These are phyloP conservation scores for Diaporthe sp. DNA, from an alignment of 2,329 filamentous ascomycete genomes.

Conservation along the genomic window DNA sequence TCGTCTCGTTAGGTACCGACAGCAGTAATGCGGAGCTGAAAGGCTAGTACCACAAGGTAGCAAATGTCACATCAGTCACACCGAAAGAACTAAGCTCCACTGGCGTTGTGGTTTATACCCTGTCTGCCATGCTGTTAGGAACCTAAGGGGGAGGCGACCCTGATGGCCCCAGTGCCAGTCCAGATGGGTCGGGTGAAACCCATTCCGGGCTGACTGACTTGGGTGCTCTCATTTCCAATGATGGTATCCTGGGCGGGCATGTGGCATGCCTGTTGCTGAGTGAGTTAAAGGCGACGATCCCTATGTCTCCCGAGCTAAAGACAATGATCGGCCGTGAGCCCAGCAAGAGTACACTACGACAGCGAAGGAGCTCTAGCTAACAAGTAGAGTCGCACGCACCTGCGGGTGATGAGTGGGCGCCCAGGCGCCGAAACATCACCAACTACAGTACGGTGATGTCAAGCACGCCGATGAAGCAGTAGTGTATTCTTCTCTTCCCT, in stretches of 20 bases:
- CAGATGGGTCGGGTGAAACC: constrained; percentile 1
- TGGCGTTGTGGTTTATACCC: not conserved
- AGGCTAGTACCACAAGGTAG: not conserved
- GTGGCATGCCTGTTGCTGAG: constrained; percentile 21
- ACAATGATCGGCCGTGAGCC: constrained; percentile 2
- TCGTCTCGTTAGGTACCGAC: not conserved
- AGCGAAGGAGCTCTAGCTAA: too few relatives aligned
- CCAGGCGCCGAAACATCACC: not conserved
- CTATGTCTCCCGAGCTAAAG: constrained; percentile 13
- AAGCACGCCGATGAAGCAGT: not conserved
- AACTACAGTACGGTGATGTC: not conserved
- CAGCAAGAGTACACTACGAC: too few relatives aligned
- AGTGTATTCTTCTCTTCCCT: not conserved
- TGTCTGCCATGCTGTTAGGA: not conserved
- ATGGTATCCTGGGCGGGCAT: constrained; percentile 8
- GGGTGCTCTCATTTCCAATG: not conserved
- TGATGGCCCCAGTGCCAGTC: not conserved
- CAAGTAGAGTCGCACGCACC: not conserved
- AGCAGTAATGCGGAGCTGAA: not conserved
- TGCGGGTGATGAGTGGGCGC: constrained; percentile 7
- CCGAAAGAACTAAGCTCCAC: constrained; percentile 12
- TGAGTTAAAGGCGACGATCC: constrained; percentile 15
- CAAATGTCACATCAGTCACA: constrained; percentile 13
- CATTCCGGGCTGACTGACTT: constrained; percentile 18
- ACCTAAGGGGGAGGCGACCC: not conserved